These are phyloP conservation scores for Erythrophleum fordii DNA, from an alignment of 306 rosid genomes.

Conservation along the genomic window DNA sequence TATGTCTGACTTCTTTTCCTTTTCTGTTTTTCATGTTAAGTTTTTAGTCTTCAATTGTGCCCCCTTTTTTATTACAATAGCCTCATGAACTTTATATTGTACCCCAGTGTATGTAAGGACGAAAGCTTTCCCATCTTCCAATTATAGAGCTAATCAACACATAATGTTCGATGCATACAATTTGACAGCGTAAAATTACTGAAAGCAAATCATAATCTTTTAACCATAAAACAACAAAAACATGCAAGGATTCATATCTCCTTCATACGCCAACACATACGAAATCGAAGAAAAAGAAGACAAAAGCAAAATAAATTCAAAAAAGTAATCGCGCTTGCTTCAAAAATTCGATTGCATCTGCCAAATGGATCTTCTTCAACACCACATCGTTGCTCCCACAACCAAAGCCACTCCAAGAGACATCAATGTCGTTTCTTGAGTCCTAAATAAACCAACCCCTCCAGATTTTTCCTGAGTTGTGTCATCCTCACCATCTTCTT, in stretches of 20 bases:
- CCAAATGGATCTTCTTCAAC: neutral
- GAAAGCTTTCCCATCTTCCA: neutral
- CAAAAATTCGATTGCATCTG: neutral
- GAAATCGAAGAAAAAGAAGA: neutral
- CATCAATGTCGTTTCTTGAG: constrained; percentile 5
- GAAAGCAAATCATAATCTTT: neutral
- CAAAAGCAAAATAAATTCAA: neutral
- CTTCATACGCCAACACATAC: neutral
- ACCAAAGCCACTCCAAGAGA: constrained; percentile 39
- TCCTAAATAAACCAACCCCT: constrained; percentile 26
- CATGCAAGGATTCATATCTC: constrained; percentile 8
- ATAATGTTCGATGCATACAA: neutral
- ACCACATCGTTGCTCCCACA: constrained; percentile 22
- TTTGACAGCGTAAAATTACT: neutral
- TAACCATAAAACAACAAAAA: neutral
- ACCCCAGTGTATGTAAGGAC: neutral
- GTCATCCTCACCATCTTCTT: constrained; percentile 10
- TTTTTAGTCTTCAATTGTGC: neutral
- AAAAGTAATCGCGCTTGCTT: neutral
- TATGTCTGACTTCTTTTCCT: neutral
- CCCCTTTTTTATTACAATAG: neutral
- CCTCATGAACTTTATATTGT: neutral
- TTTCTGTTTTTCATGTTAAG: neutral
- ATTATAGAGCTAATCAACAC: neutral
- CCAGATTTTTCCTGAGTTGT: constrained; percentile 43